phyloP scores from a whole-genome alignment of 768 basidiomycete genomes.

The Suillus ampliporus region DNA sequence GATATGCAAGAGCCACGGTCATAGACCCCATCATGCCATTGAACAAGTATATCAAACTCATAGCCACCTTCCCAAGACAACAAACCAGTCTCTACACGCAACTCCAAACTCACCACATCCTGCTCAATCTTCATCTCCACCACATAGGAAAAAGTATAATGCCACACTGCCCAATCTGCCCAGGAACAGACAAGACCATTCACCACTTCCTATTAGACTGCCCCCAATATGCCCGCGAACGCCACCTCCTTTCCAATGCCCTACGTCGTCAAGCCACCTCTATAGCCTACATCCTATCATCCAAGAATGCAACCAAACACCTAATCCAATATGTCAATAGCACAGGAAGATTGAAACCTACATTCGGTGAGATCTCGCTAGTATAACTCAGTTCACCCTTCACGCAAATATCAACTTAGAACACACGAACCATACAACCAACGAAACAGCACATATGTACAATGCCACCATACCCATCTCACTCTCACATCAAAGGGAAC shows the following conservation, averaged over 20 bases:
- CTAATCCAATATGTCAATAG: slow-evolving; percentile 1
- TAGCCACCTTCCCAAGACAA: slow-evolving; percentile 21
- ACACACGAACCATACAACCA: too few relatives aligned
- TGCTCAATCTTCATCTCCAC: slow-evolving; percentile 27
- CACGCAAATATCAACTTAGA: too few relatives aligned
- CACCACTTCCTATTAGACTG: slow-evolving; percentile 21
- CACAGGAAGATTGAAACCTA: not conserved
- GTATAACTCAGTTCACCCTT: too few relatives aligned
- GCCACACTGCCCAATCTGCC: slow-evolving; percentile 24
- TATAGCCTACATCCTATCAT: slow-evolving; percentile 13
- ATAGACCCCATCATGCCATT: slow-evolving; percentile 19
- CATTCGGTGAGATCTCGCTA: slow-evolving; percentile 4
- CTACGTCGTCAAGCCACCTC: slow-evolving; percentile 17
- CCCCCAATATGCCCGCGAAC: slow-evolving; percentile 13
- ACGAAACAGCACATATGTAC: too few relatives aligned
- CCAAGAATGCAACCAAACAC: not conserved
- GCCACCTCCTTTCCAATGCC: not conserved
- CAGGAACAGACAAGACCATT: slow-evolving; percentile 16
- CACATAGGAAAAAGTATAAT: slow-evolving; percentile 20
- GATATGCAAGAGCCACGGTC: slow-evolving; percentile 2
- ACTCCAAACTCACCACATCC: slow-evolving; percentile 24
- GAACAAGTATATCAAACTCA: slow-evolving; percentile 13
- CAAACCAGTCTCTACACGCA: too few relatives aligned
- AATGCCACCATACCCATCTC: too few relatives aligned
- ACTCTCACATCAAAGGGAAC: too few relatives aligned